These are phyloP conservation scores for Rheum nobile DNA, from an alignment of 148 eudicot species.

Conservation along the genomic window DNA sequence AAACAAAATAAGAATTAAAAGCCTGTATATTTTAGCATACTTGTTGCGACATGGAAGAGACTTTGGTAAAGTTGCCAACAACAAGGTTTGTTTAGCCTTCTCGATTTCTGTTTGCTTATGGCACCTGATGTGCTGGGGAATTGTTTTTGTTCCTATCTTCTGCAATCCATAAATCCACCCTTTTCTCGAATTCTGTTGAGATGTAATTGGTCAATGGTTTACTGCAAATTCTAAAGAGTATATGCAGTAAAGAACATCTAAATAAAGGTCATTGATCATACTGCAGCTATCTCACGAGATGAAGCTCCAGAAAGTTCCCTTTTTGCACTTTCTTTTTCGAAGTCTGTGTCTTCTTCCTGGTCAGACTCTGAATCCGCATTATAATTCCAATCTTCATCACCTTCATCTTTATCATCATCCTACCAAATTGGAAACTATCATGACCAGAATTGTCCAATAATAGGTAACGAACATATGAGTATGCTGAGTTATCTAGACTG, in stretches of 20 bases:
- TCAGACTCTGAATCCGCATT: constrained; percentile 36
- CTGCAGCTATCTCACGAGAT: constrained; percentile 70
- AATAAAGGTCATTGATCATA: constrained; percentile 20
- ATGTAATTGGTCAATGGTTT: neutral
- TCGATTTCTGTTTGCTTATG: constrained; percentile 93
- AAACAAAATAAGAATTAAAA: neutral
- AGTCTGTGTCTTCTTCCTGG: constrained; percentile 65
- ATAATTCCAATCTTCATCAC: constrained; percentile 67
- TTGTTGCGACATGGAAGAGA: constrained; percentile 89
- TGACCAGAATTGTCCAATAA: neutral
- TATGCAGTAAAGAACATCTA: neutral
- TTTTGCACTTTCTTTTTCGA: constrained; percentile 45
- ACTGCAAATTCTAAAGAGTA: neutral
- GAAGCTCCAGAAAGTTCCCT: constrained; percentile 28
- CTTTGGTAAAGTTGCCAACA: constrained; percentile 84
- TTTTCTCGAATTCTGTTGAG: constrained; percentile 60
- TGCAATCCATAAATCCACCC: constrained; percentile 80
- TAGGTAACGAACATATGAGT: neutral
- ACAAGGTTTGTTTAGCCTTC: constrained; percentile 74
- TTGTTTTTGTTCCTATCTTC: constrained; percentile 73
- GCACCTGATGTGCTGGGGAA: constrained; percentile 76
- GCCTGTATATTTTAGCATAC: constrained; percentile 20
- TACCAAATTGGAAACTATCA: constrained; percentile 16
- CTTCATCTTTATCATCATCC: constrained; percentile 52
- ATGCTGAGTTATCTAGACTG: neutral